Base-by-base conservation (phyloP, 2,329 filamentous ascomycete species). In the Zasmidium citrigriseum region DNA sequence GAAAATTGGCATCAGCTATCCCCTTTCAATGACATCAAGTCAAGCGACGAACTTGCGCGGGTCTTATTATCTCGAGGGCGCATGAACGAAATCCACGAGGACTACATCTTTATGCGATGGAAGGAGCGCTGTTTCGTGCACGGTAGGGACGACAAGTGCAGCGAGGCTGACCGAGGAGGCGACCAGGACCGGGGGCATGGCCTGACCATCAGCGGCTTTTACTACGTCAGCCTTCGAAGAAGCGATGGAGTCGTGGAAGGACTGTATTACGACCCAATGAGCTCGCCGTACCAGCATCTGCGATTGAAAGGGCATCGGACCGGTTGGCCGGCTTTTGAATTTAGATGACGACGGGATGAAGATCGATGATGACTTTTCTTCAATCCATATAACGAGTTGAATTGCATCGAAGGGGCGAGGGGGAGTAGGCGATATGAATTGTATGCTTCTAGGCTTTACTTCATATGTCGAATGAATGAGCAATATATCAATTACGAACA, bases 71-170 rank as follows among this genome's bases (percentile, higher is more conserved):
- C 73, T 52, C 73, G 70, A 52, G 66, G 70, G 4, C 73, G 72
- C 48, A 68, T 76, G 61, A 66, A 71, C 21, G 65, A 72, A 20
- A 67, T 82, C 16, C 71, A 71, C 46, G 68, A 75, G 25, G 75
- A 82, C n/a, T 83, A 80, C 74, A 75, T 84, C 22, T 75, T 83
- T 48, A 83, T 84, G 81, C 75, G 82, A 24, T 83, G 81, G 81
- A 84, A 84, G 67, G 82, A 82, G 67, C 73, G 76, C 14, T 81
- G 78, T 63, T 81, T 82, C 59, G 76, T 81, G 44, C 71, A 72
- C 55, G 23, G 60, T 14, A 64, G 67, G 29, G 64, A 66, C 54
- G 69, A 72, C 46, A 55, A 56, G 3, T 72, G 66, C 44, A 54
- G 57, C 21, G 66, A 59, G 44, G 46, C 55, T 3, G 64, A 67